phyloP scores from a whole-genome alignment of 352 stramenopile genomes.

The Phytophthora sp. region DNA sequence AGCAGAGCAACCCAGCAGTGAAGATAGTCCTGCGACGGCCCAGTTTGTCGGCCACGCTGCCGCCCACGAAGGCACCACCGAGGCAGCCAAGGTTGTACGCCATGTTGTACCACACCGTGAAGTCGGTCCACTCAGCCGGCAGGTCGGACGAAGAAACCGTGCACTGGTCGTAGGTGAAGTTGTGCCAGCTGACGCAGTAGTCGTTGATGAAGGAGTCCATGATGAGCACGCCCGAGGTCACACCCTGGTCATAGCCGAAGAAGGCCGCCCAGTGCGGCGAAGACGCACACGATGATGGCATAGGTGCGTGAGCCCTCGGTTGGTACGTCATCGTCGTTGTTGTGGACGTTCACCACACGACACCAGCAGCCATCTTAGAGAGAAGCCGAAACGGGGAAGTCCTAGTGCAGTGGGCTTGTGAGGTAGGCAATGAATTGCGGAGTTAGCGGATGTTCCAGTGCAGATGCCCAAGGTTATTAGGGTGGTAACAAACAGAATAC shows the following conservation, averaged over 20 bases:
- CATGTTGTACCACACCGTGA: constrained; percentile 41
- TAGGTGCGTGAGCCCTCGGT: constrained; percentile 41
- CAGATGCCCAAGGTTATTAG: too few species aligned
- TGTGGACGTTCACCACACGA: constrained; percentile 5
- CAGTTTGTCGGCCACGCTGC: constrained; percentile 34
- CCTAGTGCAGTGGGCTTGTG: too few species aligned
- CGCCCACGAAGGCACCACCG: constrained; percentile 26
- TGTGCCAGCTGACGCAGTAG: constrained; percentile 43
- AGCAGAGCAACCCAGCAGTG: constrained; percentile 42
- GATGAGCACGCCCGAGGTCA: constrained; percentile 44
- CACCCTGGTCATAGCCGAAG: constrained; percentile 45
- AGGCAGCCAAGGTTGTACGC: constrained; percentile 35
- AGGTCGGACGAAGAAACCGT: constrained; percentile 26
- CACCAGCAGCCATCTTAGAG: constrained; percentile 8
- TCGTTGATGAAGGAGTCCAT: constrained; percentile 57
- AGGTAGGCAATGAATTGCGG: too few species aligned
- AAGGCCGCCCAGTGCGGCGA: constrained; percentile 36
- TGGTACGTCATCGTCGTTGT: constrained; percentile 7
- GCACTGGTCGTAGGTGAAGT: constrained; percentile 35
- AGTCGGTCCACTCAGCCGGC: constrained; percentile 37
- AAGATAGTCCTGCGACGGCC: constrained; percentile 47
- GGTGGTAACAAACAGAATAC: too few species aligned
- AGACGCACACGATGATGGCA: constrained; percentile 41
- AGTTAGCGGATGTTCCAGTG: too few species aligned
- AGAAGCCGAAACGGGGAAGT: too few species aligned